A percentile compares a stretch with the other conserved stretches of the same genome.
Evolutionary conservation across 441 rosid species (phyloP).

Genomic region (Pelargonium fulgidum): DNA sequence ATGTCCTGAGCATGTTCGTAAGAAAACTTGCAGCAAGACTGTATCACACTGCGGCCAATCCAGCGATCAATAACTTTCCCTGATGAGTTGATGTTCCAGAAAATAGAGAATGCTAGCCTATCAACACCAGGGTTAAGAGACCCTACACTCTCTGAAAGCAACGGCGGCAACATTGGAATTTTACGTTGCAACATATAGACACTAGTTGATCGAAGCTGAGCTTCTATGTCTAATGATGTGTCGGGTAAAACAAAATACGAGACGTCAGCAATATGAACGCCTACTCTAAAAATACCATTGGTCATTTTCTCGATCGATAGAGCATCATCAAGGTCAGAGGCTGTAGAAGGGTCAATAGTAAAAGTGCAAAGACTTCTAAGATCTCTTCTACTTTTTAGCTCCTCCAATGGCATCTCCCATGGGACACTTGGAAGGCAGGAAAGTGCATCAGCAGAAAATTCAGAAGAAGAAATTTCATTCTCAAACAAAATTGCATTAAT

Average conservation of each 20-base stretch:
- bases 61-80: slow-evolving; percentile 63
- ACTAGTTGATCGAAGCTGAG: slow-evolving; percentile 68
- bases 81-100: slow-evolving; percentile 57
- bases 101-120: slow-evolving; percentile 76
- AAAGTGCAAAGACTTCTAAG: slow-evolving; percentile 66
- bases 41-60: slow-evolving; percentile 71
- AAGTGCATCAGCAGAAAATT: slow-evolving; percentile 51
- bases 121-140: slow-evolving; percentile 86
- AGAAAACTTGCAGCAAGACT: slow-evolving; percentile 87
- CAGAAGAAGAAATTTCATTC: slow-evolving; percentile 55
- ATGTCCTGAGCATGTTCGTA: slow-evolving; percentile 71
- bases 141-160: slow-evolving; percentile 61
- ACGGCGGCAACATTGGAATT: slow-evolving; percentile 70
- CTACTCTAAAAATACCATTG: slow-evolving; percentile 57
- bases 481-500: slow-evolving; percentile 63
- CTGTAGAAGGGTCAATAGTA: slow-evolving; percentile 71
- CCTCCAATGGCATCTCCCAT: slow-evolving; percentile 75
- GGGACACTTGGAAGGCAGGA: slow-evolving; percentile 58
- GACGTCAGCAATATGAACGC: slow-evolving; percentile 88
- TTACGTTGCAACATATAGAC: slow-evolving; percentile 59
- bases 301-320: slow-evolving; percentile 64
- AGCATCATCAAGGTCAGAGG: slow-evolving; percentile 91
- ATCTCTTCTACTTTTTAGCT: slow-evolving; percentile 53
- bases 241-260: slow-evolving; percentile 84
- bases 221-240: slow-evolving; percentile 68